phyloP scores from a whole-genome alignment of 306 rosid genomes.

The Begonia peltatifolia region DNA sequence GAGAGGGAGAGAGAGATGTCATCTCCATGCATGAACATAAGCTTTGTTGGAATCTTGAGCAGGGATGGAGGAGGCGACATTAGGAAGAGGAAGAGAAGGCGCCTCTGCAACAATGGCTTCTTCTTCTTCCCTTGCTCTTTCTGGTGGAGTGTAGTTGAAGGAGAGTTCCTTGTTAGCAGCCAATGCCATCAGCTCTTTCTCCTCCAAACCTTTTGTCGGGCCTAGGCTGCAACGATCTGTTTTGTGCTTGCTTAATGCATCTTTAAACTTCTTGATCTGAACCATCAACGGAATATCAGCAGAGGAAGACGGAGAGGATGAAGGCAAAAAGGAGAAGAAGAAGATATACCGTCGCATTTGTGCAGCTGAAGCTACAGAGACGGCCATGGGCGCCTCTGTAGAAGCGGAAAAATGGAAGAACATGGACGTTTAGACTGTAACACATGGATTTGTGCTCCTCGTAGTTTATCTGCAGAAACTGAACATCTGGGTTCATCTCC shows the following conservation, averaged over 20 bases:
- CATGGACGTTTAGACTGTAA: slow-evolving; percentile 79
- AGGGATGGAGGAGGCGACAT: slow-evolving; percentile 10
- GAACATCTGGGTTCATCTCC: slow-evolving; percentile 70
- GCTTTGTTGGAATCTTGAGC: slow-evolving; percentile 3
- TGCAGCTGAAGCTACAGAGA: slow-evolving; percentile 85
- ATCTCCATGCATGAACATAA: slow-evolving; percentile 11
- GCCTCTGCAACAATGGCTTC: too few species aligned
- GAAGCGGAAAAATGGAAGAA: slow-evolving; percentile 82
- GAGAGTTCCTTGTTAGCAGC: slow-evolving; percentile 31
- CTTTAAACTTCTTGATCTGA: slow-evolving; percentile 86
- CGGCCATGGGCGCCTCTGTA: slow-evolving; percentile 91
- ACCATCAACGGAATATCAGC: background rate
- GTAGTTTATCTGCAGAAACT: slow-evolving; percentile 66
- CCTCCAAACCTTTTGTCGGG: slow-evolving; percentile 80
- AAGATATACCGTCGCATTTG: slow-evolving; percentile 66
- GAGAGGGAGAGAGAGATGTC: slow-evolving; percentile 7
- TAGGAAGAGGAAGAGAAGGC: too few species aligned
- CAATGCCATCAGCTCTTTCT: slow-evolving; percentile 77
- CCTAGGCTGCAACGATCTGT: slow-evolving; percentile 76
- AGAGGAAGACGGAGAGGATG: background rate
- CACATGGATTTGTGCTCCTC: slow-evolving; percentile 82
- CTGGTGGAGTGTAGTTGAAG: slow-evolving; percentile 36
- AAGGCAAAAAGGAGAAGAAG: background rate
- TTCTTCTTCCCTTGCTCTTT: slow-evolving; percentile 8
- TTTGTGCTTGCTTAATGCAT: slow-evolving; percentile 77